Evolutionary conservation across 371 early-diverging fungal species (phyloP).

Genomic region (Rhizopus delemar): DNA sequence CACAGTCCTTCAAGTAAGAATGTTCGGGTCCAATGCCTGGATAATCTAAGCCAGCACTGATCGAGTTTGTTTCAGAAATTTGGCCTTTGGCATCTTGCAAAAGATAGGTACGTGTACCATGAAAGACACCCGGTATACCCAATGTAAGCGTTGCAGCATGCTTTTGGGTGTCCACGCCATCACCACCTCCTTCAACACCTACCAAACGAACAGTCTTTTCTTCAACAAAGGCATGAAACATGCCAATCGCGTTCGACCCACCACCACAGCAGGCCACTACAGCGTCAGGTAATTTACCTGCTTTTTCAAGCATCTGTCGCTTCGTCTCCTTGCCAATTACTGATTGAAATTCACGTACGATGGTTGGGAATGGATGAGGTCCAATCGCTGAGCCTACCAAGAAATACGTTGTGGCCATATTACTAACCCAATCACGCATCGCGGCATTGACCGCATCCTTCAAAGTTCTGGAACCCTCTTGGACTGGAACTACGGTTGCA

Average conservation of each 20-base stretch:
- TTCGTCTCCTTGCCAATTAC: conserved; percentile 89
- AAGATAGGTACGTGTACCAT: conserved; percentile 92
- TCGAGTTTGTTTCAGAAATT: conserved; percentile 92
- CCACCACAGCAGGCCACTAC: conserved; percentile 94
- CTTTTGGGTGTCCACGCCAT: conserved; percentile 77
- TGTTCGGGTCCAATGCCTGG: conserved; percentile 98
- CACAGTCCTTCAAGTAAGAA: conserved; percentile 85
- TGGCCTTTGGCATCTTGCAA: conserved; percentile 93
- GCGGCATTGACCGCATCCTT: conserved; percentile 99
- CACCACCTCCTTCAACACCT: conserved; percentile 96
- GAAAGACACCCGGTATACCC: conserved; percentile 93
- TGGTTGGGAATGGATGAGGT: conserved; percentile 91
- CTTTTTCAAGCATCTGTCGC: conserved; percentile 78
- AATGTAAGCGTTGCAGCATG: conserved; percentile 90
- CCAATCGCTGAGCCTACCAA: conserved; percentile 96
- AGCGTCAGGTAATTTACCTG: conserved; percentile 86
- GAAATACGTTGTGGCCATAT: conserved; percentile 91
- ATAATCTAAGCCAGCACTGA: conserved; percentile 96
- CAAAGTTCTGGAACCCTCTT: conserved; percentile 79
- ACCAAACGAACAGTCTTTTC: conserved; percentile 83
- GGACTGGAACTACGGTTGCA: conserved; percentile 88
- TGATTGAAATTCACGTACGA: conserved; percentile 96
- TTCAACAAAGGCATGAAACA: conserved; percentile 92
- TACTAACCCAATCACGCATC: conserved; percentile 98
- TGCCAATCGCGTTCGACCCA: conserved; percentile 95